A percentile compares a stretch with the other conserved stretches of the same genome.
phyloP scores from a whole-genome alignment of 2,329 filamentous ascomycete species.

The Phyllosticta ampelicida region DNA sequence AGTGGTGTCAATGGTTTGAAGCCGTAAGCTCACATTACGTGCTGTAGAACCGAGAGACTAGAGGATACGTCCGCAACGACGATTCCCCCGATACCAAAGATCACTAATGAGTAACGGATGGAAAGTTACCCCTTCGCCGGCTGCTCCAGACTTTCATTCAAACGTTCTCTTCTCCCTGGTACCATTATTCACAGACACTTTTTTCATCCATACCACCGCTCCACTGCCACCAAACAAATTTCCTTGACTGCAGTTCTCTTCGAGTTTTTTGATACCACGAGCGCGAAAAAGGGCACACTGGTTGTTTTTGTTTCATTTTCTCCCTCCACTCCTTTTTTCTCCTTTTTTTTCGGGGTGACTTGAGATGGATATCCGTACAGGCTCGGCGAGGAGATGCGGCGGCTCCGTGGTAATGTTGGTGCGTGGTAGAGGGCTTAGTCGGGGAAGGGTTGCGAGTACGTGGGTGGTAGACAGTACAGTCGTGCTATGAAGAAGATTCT shows the following conservation, averaged over 20 bases:
- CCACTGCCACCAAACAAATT: neutral
- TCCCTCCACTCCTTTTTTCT: neutral
- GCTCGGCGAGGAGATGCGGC: neutral
- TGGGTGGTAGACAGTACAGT: no score
- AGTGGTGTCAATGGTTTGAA: neutral
- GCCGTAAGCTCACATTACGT: no score
- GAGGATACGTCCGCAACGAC: neutral
- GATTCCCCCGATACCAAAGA: neutral
- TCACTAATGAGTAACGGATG: neutral
- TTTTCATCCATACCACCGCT: neutral
- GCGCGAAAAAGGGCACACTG: neutral
- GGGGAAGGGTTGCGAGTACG: no score
- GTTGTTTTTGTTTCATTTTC: neutral
- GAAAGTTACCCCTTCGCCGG: neutral
- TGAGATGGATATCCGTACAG: neutral
- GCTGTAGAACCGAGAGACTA: neutral
- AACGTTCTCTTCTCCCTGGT: neutral
- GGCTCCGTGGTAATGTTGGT: no score
- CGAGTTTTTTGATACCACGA: neutral
- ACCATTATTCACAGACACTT: neutral
- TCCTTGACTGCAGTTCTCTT: neutral
- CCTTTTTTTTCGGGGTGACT: neutral
- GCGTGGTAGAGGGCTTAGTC: no score
- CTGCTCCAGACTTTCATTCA: neutral
- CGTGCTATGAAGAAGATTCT: no score